Base-by-base conservation (phyloP, 805 yeast genomes). In the Saturnispora kantuleensis region DNA sequence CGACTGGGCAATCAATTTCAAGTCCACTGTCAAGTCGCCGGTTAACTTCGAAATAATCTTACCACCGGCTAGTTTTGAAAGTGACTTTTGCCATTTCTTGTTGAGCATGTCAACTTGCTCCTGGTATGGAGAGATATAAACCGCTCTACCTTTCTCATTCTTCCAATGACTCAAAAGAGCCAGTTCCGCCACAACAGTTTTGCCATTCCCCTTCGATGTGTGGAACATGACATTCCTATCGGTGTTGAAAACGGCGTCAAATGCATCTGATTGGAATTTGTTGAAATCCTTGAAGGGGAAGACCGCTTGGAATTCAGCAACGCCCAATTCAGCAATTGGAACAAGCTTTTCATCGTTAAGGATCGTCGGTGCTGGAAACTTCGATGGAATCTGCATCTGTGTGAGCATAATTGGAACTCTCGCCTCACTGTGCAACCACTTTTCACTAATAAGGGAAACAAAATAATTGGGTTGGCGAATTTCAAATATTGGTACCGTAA, bases 351-450 rank as follows among this genome's bases (percentile, higher is more conserved):
- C 54, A 28, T 73, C 79, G n/a, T 75, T 54, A 17, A 83, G 55
- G 29, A 73, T 74, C 0, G 87, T 79, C 31, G 77, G 77, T 0
- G 81, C 70, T 1, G 85, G 77, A 46, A 81, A 76, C 51, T 73
- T 74, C 54, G 75, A 73, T 5, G 95, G 96, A 4, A 78, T 42
- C 31, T 63, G 66, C 44, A 84, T 51, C 17, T 65, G 57, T 30
- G 68, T 64, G 48, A 86, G 63, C 45, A 77, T 60, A 1, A 87
- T 67, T 0, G 96, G 85, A 1, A 73, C 57, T 47, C 73, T 75
- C 49, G 71, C 67, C 45, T 76, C 84, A 46, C 87, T 77, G 49
- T 85, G 89, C 4, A 88, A 63, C 98, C 97, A 93, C 47, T 71
- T 76, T 47, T 89, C 95, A 46, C 95, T 86, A 2, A 83, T 62